A percentile compares a stretch with the other conserved stretches of the same genome.
These are phyloP conservation scores for Saccharomyces hybrid DNA, from an alignment of 1,139 yeast genomes.

Conservation along the genomic window DNA sequence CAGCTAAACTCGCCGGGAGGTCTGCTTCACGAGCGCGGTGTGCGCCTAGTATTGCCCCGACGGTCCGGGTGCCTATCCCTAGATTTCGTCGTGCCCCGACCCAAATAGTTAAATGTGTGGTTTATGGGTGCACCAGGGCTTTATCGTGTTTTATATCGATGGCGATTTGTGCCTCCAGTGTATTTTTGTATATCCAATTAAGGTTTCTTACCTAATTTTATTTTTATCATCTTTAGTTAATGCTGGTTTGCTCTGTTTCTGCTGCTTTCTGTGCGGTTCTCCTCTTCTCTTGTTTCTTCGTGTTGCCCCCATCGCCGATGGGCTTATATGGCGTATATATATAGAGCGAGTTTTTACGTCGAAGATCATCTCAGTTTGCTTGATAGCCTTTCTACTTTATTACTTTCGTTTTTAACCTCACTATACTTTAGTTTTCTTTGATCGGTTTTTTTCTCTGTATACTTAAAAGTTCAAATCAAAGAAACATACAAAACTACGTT, in stretches of 20 bases:
- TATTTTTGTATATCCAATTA: not conserved
- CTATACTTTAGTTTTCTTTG: not conserved
- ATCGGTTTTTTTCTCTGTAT: too few species aligned
- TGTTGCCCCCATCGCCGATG: not conserved
- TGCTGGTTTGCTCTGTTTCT: not conserved
- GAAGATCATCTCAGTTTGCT: not conserved
- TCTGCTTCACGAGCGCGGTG: constrained; percentile 22
- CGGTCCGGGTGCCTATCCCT: constrained; percentile 55
- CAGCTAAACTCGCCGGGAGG: constrained; percentile 34
- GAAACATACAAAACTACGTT: not conserved
- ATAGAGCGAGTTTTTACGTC: not conserved
- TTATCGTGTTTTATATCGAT: not conserved
- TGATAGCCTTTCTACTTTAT: not conserved
- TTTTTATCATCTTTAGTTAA: not conserved
- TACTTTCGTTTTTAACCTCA: not conserved
- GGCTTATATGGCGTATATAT: not conserved
- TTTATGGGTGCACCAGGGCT: not conserved
- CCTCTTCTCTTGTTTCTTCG: not conserved
- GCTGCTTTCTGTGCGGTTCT: not conserved
- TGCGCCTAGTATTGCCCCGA: constrained; percentile 47
- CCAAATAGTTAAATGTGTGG: not conserved
- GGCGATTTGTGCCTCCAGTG: not conserved
- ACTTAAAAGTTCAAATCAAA: not conserved
- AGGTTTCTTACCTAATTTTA: not conserved
- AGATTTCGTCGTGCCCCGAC: constrained; percentile 34